Percentiles rank a stretch among this genome's conserved stretches.
Evolutionary conservation across 2,329 filamentous ascomycete genomes (phyloP).

Genomic region (Aureobasidium subglaciale): DNA sequence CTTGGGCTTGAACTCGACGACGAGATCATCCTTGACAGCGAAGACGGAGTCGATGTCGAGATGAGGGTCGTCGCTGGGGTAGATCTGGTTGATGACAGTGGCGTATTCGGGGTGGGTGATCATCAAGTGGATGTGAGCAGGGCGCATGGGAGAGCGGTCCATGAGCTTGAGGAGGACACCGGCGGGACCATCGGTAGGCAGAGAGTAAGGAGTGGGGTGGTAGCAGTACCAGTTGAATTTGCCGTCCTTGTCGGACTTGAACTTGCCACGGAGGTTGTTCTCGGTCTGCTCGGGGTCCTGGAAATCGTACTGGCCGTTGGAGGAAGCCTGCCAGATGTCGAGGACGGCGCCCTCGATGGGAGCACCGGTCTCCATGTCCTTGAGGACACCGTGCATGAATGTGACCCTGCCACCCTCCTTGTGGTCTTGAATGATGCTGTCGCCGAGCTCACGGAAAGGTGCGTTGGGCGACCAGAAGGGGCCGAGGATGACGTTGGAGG

Average conservation of each 20-base stretch:
- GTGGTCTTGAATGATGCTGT: slow-evolving; percentile 58
- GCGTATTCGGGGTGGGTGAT: slow-evolving; percentile 49
- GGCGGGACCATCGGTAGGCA: slow-evolving; percentile 57
- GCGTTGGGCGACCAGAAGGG: slow-evolving; percentile 73
- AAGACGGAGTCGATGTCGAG: slow-evolving; percentile 54
- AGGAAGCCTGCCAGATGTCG: slow-evolving; percentile 71
- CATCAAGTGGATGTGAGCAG: slow-evolving; percentile 56
- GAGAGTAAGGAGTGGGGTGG: slow-evolving; percentile 64
- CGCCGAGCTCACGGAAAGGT: slow-evolving; percentile 62
- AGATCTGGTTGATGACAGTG: slow-evolving; percentile 52
- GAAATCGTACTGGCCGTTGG: slow-evolving; percentile 54
- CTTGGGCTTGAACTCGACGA: slow-evolving; percentile 51
- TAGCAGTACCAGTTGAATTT: slow-evolving; percentile 69
- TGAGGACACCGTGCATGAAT: slow-evolving; percentile 63
- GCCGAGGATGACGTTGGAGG: slow-evolving; percentile 69
- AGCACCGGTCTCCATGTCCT: slow-evolving; percentile 57
- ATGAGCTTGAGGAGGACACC: slow-evolving; percentile 47
- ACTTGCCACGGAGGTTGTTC: slow-evolving; percentile 73
- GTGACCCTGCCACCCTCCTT: slow-evolving; percentile 53
- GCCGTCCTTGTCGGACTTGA: slow-evolving; percentile 62
- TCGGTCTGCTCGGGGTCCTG: slow-evolving; percentile 64
- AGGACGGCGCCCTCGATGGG: slow-evolving; percentile 62
- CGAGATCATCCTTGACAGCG: slow-evolving; percentile 54
- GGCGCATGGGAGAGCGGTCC: slow-evolving; percentile 53
- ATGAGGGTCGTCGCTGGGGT: slow-evolving; percentile 52